phyloP scores from a whole-genome alignment of 257 asterid genomes.

The Ocimum tenuiflorum region DNA sequence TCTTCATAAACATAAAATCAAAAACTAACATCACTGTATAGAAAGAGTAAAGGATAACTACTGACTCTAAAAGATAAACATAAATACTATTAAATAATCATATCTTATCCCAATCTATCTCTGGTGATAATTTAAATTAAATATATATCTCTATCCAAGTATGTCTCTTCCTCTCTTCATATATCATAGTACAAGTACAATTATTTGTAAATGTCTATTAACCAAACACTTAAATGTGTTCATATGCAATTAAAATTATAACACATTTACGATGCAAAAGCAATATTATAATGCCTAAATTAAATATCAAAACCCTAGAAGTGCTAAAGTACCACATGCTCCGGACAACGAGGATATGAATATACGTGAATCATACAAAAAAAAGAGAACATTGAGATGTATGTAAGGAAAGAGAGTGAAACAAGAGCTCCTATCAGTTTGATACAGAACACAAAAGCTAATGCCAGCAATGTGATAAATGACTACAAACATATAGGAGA shows the following conservation, averaged over 20 bases:
- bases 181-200: too few species aligned
- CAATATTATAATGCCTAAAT: not conserved
- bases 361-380: not conserved
- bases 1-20: too few species aligned
- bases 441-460: not conserved
- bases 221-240: not conserved
- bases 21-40: too few species aligned
- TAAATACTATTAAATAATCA: too few species aligned
- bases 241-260: not conserved
- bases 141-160: too few species aligned
- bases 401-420: not conserved
- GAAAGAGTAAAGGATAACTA: too few species aligned
- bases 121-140: too few species aligned
- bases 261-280: not conserved
- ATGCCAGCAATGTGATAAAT: too few species aligned
- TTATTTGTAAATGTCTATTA: not conserved
- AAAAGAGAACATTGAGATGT: not conserved
- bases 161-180: too few species aligned
- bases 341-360: not conserved
- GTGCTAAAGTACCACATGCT: not conserved
- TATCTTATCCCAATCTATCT: too few species aligned
- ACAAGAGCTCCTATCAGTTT: not conserved
- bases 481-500: too few species aligned
- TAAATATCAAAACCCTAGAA: not conserved
- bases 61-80: too few species aligned